Conservation (phyloP, 2,329 filamentous ascomycete genomes). For the Penicillium janthinellum region DNA sequence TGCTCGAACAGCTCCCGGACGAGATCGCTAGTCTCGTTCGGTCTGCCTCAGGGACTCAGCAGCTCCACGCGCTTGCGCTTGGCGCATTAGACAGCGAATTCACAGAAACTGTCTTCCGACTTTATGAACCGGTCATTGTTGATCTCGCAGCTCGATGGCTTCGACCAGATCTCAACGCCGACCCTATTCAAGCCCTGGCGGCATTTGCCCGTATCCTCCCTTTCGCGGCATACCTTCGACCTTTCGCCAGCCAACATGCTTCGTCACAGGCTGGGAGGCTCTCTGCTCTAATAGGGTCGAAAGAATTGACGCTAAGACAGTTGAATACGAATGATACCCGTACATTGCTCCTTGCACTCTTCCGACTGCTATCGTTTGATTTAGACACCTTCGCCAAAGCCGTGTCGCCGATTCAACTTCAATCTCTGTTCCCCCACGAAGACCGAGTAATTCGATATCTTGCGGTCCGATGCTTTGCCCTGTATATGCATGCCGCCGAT, state of each 20-base stretch:
- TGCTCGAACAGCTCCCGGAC: conserved; percentile 64
- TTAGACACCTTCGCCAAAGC: conserved; percentile 65
- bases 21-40: conserved; percentile 71
- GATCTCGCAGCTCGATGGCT: conserved; percentile 84
- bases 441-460: conserved; percentile 71
- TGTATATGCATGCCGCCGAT: conserved; percentile 79
- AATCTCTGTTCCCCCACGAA: conserved; percentile 64
- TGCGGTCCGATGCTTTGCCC: conserved; percentile 76
- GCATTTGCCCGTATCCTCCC: conserved; percentile 80
- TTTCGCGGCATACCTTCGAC: conserved; percentile 76
- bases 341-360: conserved; percentile 66
- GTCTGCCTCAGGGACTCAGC: conserved; percentile 62
- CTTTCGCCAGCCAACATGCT: conserved; percentile 63
- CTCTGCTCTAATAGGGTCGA: conserved; percentile 35
- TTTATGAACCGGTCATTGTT: conserved; percentile 74
- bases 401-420: conserved; percentile 67
- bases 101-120: conserved; percentile 72
- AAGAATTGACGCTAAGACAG: conserved; percentile 32
- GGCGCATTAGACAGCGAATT: conserved; percentile 69
- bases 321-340: conserved; percentile 45
- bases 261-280: conserved; percentile 37
- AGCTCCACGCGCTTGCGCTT: conserved; percentile 71
- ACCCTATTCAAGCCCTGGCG: conserved; percentile 56
- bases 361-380: conserved; percentile 79
- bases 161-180: conserved; percentile 35